phyloP scores from a whole-genome alignment of 768 basidiomycete species.

The Tylopilus vinaceipallidus region DNA sequence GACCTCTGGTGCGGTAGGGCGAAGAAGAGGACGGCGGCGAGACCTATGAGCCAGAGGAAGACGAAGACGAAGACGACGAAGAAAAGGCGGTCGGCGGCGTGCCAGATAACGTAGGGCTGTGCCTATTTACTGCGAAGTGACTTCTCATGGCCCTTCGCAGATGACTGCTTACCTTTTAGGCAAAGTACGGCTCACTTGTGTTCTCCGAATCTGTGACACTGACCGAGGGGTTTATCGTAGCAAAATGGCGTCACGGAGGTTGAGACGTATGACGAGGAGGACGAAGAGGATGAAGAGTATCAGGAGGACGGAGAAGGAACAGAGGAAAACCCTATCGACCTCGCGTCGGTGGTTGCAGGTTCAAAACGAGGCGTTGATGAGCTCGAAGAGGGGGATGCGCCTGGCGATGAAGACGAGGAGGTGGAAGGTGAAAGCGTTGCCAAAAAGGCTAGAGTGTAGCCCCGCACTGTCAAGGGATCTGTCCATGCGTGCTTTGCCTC shows the following conservation, averaged over 20 bases:
- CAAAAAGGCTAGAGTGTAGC: conserved; percentile 30
- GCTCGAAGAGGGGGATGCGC: conserved; percentile 9
- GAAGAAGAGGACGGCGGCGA: conserved; percentile 21
- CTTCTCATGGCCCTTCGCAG: conserved; percentile 14
- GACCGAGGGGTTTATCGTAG: no score
- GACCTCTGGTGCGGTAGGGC: conserved; percentile 8
- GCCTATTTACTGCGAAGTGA: background rate
- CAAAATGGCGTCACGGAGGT: conserved; percentile 9
- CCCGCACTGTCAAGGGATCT: background rate
- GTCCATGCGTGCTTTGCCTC: background rate
- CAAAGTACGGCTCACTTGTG: conserved; percentile 10
- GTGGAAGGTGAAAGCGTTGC: conserved; percentile 3
- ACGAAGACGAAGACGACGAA: conserved; percentile 17
- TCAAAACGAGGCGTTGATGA: conserved; percentile 28
- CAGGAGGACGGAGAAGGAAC: conserved; percentile 5
- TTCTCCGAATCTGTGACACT: no score
- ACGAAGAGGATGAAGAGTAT: conserved; percentile 26
- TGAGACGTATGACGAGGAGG: conserved; percentile 14
- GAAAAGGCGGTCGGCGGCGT: background rate
- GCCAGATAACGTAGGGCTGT: conserved; percentile 12
- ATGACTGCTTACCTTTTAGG: conserved; percentile 26
- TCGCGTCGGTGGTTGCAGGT: conserved; percentile 13
- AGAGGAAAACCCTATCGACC: conserved; percentile 10
- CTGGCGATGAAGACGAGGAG: conserved; percentile 11
- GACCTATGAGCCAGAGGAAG: conserved; percentile 11